Base-by-base conservation (phyloP, 129 eudicot species). In the Apium graveolens region DNA sequence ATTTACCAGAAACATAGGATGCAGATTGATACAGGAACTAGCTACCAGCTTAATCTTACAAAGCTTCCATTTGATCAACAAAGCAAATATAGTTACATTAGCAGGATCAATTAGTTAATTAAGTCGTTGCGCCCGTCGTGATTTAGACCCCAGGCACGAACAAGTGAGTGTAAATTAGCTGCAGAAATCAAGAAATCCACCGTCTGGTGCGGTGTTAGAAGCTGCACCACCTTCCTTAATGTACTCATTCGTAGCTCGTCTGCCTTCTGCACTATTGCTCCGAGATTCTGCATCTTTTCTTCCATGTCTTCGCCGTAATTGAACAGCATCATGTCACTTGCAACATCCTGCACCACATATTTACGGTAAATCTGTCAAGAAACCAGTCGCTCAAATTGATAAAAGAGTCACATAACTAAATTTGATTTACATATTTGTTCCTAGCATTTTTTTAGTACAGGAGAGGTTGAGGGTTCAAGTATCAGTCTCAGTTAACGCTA, bases 181-280 rank as follows among this genome's bases (percentile, higher is more conserved):
- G 96, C 96, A 13, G 98, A 95, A 5, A 89, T 81, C 74, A 93
- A 45, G 75, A 91, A 93, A 90, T 93, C 93, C 65, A 78, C 86
- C 21, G 96, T 93, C 76, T 93, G 98, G 73, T 84, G 89, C 21
- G 98, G 96, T 66, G 97, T 91, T 74, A 93, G 77, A 44, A 93
- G 76, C 81, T 88, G 90, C 85, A 91, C 96, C 85, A 93, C 85
- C 73, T 74, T 83, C 78, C 81, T 77, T 10, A 87, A 73, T 1
- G 98, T 93, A 80, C 80, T 73, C 80, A 91, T 79, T 79, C 97
- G 86, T 5, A 93, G 82, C 3, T 79, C 89, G 7, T 93, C 97
- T 1, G 98, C 98, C 73, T 74, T 88, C 73, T 86, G 86, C 69
- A 93, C 83, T 1, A 93, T 81, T 57, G 32, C 76, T 37, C 41